Base-by-base conservation (phyloP, 495 filamentous ascomycete species). In the Aspergillus baeticus region DNA sequence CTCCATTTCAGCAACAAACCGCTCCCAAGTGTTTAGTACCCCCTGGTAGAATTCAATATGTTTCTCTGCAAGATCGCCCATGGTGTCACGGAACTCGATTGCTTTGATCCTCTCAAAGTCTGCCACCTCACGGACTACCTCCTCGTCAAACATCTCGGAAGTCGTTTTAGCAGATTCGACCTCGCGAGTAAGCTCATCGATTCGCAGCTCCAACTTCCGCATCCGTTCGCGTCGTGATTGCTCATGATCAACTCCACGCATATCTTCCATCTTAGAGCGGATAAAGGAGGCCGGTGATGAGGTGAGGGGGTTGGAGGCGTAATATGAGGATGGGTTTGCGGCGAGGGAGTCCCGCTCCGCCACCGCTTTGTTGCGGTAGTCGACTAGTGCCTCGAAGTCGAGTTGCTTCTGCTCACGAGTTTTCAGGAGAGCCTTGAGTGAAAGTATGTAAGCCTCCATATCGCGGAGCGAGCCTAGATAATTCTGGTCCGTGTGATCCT, bases 51-150 rank as follows among this genome's bases (percentile, higher is more conserved):
- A 98, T 8, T 86, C 84, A 56, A 95, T 86, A 66, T 98, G 90
- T 42, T 88, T 84, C 61, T 91, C 89, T 8, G 92, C 91, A 41
- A 98, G 74, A 22, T 80, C 83, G 11, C 89, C 89, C 57, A 98
- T 78, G 47, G 91, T 91, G 60, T 89, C 84, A 63, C 89, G 89
- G 70, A 98, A 93, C 77, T 98, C 94, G 50, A 88, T 79, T 23
- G 88, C 84, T 74, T 98, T 98, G 80, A 98, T 96, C 39, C 92
- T 83, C 75, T 98, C 94, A 68, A 98, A 98, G 68, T 96, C 92
- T 13, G 78, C 84, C 2, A 96, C 89, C 76, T 98, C 94, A 46
- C 86, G 87, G 7, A 97, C 85, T 20, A 96, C 92, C 73, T 97
- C 90, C 62, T 96, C 91, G 69, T 95, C 94, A 59, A 98, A 98